Evolutionary conservation across 495 filamentous ascomycete genomes (phyloP), one percentile per base, ranked within the genome.

Genomic region (Hyaloscypha variabilis): DNA sequence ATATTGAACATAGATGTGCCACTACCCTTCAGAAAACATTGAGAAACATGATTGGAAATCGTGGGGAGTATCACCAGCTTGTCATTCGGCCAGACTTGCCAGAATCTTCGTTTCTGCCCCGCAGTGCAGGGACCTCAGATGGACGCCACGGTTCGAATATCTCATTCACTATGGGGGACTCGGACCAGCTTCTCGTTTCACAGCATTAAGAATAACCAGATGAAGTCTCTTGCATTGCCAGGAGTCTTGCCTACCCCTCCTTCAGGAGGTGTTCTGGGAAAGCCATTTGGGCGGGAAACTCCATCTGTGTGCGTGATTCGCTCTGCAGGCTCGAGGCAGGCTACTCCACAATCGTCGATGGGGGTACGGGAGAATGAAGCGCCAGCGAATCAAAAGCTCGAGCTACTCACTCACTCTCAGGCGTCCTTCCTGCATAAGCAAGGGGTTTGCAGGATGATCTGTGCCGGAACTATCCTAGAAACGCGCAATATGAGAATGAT

Each of bases 401-500:
- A 2, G 0, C 53, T 23, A 8, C 25, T 57, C 13, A 17, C 36
- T 23, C 52, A 25, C 57, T 57, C 21, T 42, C 34, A 59, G 31
- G 63, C 63, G 25, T 52, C 26, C 6, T 5, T 60, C 36, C 55
- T 65, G 57, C 64, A 60, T 57, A 46, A 66, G 42, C 25, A 54
- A 66, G 65, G 65, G 59, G 59, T 50, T 55, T 53, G 65, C 65
- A 67, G 50, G 62, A 59, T 65, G 63, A 65, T 65, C 63, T 65
- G 55, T 58, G 51, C 54, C 63, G 25, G 42, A 65, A 17, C 13
- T 17, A 65, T 51, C 63, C 63, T 60, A 59, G 63, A 17, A 26
- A 23, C 13, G 29, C 51, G 60, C 50, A 42, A 63, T 54, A 56
- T 63, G 49, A 36, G 34, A 24, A 28, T 54, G 23, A 6, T 36